phyloP scores from a whole-genome alignment of 345 rosid genomes.

The Noccaea caerulescens region DNA sequence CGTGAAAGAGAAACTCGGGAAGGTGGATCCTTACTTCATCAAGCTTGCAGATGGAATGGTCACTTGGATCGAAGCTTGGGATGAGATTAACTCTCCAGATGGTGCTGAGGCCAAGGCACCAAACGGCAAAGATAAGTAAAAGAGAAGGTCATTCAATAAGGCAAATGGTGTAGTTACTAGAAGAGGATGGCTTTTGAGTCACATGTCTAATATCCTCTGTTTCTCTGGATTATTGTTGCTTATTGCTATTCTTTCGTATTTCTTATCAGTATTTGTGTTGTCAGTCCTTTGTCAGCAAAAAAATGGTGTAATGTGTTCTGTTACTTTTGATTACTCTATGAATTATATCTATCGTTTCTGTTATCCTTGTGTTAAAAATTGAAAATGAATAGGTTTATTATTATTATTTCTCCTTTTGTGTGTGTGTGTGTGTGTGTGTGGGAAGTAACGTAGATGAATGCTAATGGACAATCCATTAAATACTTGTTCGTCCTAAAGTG shows the following conservation, averaged over 20 bases:
- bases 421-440: too few relatives aligned
- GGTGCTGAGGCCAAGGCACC: constrained; percentile 19
- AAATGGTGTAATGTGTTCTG: neutral
- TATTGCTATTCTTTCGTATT: constrained; percentile 10
- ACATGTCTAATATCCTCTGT: neutral
- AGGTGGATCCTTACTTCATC: constrained; percentile 72
- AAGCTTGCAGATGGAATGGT: constrained; percentile 81
- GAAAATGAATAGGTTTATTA: neutral
- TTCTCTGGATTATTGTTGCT: neutral
- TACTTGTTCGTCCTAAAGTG: too few relatives aligned
- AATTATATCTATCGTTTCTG: neutral
- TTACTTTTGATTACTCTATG: neutral
- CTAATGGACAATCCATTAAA: too few relatives aligned
- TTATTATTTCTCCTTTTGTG: too few relatives aligned
- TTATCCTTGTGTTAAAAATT: neutral
- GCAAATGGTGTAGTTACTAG: constrained; percentile 11
- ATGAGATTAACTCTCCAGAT: constrained; percentile 64
- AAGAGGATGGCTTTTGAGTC: constrained; percentile 10
- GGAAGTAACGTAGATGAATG: too few relatives aligned
- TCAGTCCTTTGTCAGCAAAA: constrained; percentile 6
- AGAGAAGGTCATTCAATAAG: neutral
- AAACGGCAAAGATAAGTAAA: constrained; percentile 17
- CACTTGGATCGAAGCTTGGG: constrained; percentile 90
- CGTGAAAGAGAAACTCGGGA: constrained; percentile 67
- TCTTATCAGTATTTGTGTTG: constrained; percentile 15